phyloP scores from a whole-genome alignment of 148 eudicot species.

The Rheum nobile region DNA sequence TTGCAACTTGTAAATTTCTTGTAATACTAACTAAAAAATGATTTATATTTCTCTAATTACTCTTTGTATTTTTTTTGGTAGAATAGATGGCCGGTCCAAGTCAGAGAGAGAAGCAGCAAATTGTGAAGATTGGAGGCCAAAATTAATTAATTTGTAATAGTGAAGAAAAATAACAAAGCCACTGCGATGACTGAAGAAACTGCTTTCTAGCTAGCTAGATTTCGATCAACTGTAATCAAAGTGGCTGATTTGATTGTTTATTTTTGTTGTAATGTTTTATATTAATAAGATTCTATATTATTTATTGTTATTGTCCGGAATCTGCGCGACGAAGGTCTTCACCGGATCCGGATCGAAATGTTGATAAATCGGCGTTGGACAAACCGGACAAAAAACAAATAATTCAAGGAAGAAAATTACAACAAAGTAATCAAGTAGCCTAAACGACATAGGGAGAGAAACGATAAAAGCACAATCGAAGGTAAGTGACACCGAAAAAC shows the following conservation, averaged over 20 bases:
- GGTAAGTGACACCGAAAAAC: no score
- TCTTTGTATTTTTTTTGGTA: neutral
- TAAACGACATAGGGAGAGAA: no score
- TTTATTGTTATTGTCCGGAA: no score
- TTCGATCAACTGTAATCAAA: neutral
- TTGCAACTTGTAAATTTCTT: neutral
- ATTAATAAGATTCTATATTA: no score
- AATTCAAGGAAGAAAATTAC: no score
- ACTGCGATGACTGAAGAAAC: neutral
- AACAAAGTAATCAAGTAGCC: no score
- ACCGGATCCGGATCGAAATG: no score
- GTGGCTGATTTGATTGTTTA: neutral
- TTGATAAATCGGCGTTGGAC: no score
- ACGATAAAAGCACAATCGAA: no score
- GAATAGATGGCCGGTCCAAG: neutral
- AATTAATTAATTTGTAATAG: neutral
- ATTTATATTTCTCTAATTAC: neutral
- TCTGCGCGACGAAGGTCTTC: no score
- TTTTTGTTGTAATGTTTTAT: neutral
- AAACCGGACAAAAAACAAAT: no score
- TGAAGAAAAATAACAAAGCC: neutral
- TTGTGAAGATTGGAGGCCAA: neutral
- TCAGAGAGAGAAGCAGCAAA: neutral
- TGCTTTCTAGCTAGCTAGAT: neutral
- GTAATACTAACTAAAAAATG: neutral